These are phyloP conservation scores for Pyrenula aspistea DNA, from an alignment of 495 filamentous ascomycete genomes.

Conservation along the genomic window DNA sequence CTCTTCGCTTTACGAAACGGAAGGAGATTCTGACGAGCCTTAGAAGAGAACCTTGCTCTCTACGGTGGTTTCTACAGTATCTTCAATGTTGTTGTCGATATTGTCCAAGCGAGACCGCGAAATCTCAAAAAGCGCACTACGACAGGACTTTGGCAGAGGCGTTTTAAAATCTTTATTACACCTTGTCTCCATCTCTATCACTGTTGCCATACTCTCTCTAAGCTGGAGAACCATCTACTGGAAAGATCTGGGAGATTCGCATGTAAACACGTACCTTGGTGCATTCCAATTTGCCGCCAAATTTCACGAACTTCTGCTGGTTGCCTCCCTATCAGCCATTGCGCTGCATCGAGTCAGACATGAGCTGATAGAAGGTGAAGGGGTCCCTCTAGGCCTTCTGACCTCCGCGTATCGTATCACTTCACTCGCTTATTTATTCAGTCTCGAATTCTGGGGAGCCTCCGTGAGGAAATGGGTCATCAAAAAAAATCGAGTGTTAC, in stretches of 20 bases:
- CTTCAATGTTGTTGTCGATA: too few relatives aligned
- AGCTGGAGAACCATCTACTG: background rate
- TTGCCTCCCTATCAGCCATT: background rate
- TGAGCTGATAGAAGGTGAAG: background rate
- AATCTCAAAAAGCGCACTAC: too few relatives aligned
- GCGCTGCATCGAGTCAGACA: background rate
- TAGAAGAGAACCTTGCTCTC: too few relatives aligned
- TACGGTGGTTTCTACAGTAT: too few relatives aligned
- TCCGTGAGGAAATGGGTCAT: too few relatives aligned
- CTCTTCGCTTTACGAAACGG: too few relatives aligned
- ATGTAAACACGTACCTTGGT: background rate
- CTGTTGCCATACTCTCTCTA: background rate
- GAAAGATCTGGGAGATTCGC: background rate
- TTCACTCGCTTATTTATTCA: background rate
- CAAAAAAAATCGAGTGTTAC: too few relatives aligned
- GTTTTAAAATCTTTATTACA: too few relatives aligned
- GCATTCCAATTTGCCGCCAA: background rate
- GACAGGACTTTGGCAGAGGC: too few relatives aligned
- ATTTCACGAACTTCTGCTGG: background rate
- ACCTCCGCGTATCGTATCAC: background rate
- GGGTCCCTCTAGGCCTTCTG: background rate
- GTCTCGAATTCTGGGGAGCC: background rate
- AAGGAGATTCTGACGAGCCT: too few relatives aligned
- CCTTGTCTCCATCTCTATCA: too few relatives aligned
- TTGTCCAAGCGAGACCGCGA: too few relatives aligned